Evolutionary conservation across 2,329 filamentous ascomycete genomes (phyloP), one percentile per base, ranked within the genome.

Genomic region (Fusarium compactum): DNA sequence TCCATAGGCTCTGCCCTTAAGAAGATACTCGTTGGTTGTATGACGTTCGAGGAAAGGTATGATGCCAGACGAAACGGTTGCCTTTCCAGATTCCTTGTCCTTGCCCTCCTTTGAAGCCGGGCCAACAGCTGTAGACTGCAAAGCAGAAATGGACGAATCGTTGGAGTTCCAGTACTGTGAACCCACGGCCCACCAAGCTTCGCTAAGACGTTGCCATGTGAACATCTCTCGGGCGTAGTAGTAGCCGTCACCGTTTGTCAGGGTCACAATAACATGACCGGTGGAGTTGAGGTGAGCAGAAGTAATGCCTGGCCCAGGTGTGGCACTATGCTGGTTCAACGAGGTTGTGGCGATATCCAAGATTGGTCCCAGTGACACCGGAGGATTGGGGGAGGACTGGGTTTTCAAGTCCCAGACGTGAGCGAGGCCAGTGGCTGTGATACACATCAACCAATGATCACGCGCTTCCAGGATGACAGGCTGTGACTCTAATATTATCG

Each of bases 161-260:
- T 94, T 97, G 1, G 94, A 97, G 80, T 99, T 98, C 97, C 96
- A 99, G 79, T 99, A 99, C 78, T 99, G 96, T 73, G 93, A 97
- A 20, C 95, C 95, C 0, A 98, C 94, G 0, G 95, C 95, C 94
- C 96, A 99, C 96, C 96, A 99, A 3, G 93, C 88, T 78, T 99
- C 97, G 4, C 94, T 97, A n/a, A 99, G 85, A 12, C 95, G 90
- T 80, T 98, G 95, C 96, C 96, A 99, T 10, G 90, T 89, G 79
- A 90, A 95, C 91, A 99, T 92, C 20, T 87, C 86, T 1, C 92
- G 88, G 3, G 93, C 93, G 80, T 99, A 99, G 56, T 91, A 91
- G 80, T 94, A 99, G 3, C 96, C 96, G 74, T 99, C 95, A 22
- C 96, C 96, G 74, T 98, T 98, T 25, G 92, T 96, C 63, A 99